phyloP scores from a whole-genome alignment of 139 green algal species.

The Picocystis salinarum region DNA sequence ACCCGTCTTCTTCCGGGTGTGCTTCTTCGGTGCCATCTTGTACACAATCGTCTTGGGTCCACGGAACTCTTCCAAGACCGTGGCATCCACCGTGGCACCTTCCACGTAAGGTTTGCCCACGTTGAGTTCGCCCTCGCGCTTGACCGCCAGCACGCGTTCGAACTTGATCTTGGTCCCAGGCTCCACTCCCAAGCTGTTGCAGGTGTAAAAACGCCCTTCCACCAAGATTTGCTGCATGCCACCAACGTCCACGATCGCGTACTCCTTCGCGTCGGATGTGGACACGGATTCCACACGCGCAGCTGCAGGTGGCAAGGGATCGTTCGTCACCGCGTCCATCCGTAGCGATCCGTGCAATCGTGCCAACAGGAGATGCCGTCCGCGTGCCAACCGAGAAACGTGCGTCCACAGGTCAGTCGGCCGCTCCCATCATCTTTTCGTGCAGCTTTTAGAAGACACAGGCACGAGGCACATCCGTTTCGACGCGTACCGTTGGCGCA shows the following conservation, averaged over 20 bases:
- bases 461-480: no score
- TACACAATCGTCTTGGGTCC: constrained; percentile 68
- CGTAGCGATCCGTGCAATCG: no score
- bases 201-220: constrained; percentile 66
- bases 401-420: no score
- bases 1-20: constrained; percentile 51
- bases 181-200: constrained; percentile 69
- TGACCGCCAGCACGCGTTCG: constrained; percentile 68
- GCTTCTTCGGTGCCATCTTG: constrained; percentile 90
- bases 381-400: no score
- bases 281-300: no score
- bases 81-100: constrained; percentile 54
- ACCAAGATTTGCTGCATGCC: constrained; percentile 79
- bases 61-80: constrained; percentile 72
- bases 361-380: no score
- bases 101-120: constrained; percentile 74
- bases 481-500: no score
- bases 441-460: no score
- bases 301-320: no score
- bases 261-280: no score
- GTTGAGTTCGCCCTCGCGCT: constrained; percentile 49
- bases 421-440: no score
- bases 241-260: constrained; percentile 72
- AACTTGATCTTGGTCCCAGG: constrained; percentile 63
- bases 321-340: no score